Percentiles rank a stretch among this genome's conserved stretches.
These are phyloP conservation scores for Dimargaris cristalligena DNA, from an alignment of 192 early-diverging fungal genomes.

Conservation along the genomic window DNA sequence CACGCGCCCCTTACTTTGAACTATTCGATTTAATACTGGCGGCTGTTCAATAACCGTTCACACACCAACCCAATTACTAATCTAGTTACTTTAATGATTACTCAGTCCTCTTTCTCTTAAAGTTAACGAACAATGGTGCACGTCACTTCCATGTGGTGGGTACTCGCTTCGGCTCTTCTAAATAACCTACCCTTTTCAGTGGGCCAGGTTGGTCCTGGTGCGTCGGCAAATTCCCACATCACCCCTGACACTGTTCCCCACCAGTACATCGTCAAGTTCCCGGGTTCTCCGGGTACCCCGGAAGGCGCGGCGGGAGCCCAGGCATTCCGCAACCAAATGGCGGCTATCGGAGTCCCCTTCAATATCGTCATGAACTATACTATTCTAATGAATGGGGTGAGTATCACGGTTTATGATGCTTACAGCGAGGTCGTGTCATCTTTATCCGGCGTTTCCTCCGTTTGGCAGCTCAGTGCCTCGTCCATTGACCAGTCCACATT, in stretches of 20 bases:
- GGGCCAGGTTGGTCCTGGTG: not conserved
- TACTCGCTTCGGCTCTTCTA: too few relatives aligned
- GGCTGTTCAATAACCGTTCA: too few relatives aligned
- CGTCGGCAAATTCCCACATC: too few relatives aligned
- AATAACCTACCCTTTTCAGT: too few relatives aligned
- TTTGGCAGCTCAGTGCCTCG: not conserved
- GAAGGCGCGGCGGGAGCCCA: constrained; percentile 14
- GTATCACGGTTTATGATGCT: constrained; percentile 21
- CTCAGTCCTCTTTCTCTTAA: too few relatives aligned
- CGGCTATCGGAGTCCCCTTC: constrained; percentile 15
- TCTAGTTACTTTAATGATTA: too few relatives aligned
- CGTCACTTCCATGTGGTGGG: too few relatives aligned
- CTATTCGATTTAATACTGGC: too few relatives aligned
- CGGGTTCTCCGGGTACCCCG: constrained; percentile 18
- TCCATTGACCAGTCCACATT: not conserved
- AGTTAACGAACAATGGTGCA: too few relatives aligned
- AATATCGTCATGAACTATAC: constrained; percentile 20
- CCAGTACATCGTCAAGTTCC: not conserved
- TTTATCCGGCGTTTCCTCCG: not conserved
- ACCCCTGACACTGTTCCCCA: not conserved
- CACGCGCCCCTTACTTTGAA: too few relatives aligned
- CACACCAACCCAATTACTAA: too few relatives aligned
- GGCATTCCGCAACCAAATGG: not conserved
- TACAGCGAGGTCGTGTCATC: constrained; percentile 4
- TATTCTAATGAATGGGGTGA: constrained; percentile 28